Conservation (phyloP, 805 yeast species). For the Allodekkera sacchari region DNA sequence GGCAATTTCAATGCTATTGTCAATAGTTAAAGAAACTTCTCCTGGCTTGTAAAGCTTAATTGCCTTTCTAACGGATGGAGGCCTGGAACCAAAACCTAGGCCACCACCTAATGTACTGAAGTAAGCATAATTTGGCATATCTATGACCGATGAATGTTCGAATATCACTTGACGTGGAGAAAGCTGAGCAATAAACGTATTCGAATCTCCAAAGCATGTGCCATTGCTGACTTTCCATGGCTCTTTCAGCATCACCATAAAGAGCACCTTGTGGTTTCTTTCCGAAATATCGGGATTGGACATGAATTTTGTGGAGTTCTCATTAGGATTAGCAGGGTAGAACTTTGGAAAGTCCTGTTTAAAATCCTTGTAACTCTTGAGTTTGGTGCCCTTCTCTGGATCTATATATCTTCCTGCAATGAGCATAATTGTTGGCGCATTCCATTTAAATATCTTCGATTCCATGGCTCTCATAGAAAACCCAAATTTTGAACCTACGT, state of each 20-base stretch:
- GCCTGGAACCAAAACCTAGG: slow-evolving; percentile 69
- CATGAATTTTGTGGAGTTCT: slow-evolving; percentile 6
- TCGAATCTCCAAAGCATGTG: slow-evolving; percentile 58
- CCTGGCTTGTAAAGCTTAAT: slow-evolving; percentile 52
- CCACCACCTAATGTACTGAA: slow-evolving; percentile 74
- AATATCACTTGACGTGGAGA: slow-evolving; percentile 58
- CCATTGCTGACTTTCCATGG: slow-evolving; percentile 79
- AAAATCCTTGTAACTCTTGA: slow-evolving; percentile 44
- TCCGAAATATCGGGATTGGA: slow-evolving; percentile 28
- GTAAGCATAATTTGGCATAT: slow-evolving; percentile 43
- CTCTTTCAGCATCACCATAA: slow-evolving; percentile 54
- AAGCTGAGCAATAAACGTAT: slow-evolving; percentile 54
- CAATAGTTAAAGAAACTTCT: slow-evolving; percentile 71
- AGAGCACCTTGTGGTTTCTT: slow-evolving; percentile 31
- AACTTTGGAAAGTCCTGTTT: slow-evolving; percentile 38
- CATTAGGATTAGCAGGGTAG: slow-evolving; percentile 14
- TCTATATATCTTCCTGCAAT: slow-evolving; percentile 55
- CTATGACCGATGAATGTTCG: slow-evolving; percentile 14
- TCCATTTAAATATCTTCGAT: slow-evolving; percentile 80
- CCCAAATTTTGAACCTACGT: slow-evolving; percentile 68
- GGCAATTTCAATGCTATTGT: slow-evolving; percentile 71
- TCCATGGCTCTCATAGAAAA: slow-evolving; percentile 85
- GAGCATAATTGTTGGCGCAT: slow-evolving; percentile 70
- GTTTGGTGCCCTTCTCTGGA: slow-evolving; percentile 23
- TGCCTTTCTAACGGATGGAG: slow-evolving; percentile 45